Evolutionary conservation across 2,329 filamentous ascomycete species (phyloP).

Genomic region (Penicillium sp.): DNA sequence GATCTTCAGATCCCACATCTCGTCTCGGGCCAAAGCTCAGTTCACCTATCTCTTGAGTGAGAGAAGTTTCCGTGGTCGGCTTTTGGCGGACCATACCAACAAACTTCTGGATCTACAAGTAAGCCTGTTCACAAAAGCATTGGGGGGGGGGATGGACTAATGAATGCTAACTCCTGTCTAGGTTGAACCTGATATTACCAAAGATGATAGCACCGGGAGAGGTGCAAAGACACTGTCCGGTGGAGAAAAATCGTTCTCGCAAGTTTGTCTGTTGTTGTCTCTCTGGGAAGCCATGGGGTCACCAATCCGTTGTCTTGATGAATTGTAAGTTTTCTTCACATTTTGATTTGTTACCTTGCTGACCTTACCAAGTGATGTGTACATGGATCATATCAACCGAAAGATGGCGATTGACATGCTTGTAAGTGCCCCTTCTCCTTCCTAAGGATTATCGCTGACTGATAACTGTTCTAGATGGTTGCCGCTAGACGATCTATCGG

Average conservation of each 20-base stretch:
- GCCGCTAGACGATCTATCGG: constrained; percentile 84
- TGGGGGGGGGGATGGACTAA: background rate
- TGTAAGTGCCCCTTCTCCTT: constrained; percentile 53
- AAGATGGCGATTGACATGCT: constrained; percentile 93
- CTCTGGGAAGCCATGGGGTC: constrained; percentile 99
- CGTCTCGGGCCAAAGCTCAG: constrained; percentile 76
- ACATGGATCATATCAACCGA: constrained; percentile 97
- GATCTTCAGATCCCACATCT: constrained; percentile 79
- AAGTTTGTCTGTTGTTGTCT: constrained; percentile 85
- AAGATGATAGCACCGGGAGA: constrained; percentile 67
- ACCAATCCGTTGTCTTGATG: constrained; percentile 89
- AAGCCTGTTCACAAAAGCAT: background rate
- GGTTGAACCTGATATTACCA: constrained; percentile 68
- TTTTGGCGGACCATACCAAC: constrained; percentile 74
- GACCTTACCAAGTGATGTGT: constrained; percentile 67
- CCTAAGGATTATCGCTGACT: constrained; percentile 6
- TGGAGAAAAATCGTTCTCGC: constrained; percentile 96
- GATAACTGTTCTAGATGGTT: constrained; percentile 60
- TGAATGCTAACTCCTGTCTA: constrained; percentile 26
- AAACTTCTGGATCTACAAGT: constrained; percentile 76
- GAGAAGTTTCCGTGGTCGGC: constrained; percentile 79
- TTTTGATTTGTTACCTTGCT: background rate
- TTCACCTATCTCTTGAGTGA: constrained; percentile 89
- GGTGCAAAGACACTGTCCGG: constrained; percentile 91
- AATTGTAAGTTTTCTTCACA: constrained; percentile 62